phyloP scores from a whole-genome alignment of 2,329 filamentous ascomycete genomes.

The Ophiostoma sp. region DNA sequence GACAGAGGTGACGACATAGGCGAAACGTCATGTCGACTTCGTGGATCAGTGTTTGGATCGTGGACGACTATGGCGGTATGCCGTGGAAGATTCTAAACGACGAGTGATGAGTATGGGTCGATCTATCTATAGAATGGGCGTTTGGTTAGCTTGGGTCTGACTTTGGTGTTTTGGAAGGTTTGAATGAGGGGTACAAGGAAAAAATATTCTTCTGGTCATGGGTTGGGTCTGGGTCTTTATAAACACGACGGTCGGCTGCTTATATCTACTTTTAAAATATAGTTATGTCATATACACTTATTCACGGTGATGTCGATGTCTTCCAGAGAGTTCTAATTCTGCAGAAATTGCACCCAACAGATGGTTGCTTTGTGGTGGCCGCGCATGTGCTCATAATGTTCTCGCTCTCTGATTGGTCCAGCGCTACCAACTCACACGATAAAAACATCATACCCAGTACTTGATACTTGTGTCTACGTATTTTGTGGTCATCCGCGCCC shows the following conservation, averaged over 20 bases:
- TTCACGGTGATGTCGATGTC: not conserved
- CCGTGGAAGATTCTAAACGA: too few species aligned
- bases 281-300: not conserved
- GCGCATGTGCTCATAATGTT: too few species aligned
- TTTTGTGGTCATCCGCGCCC: not conserved
- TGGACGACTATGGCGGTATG: too few species aligned
- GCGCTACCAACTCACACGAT: not conserved
- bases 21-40: not conserved
- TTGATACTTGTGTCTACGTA: not conserved
- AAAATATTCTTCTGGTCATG: not conserved
- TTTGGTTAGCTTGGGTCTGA: too few species aligned
- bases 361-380: not conserved
- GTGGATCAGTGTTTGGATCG: too few species aligned
- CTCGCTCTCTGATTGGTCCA: not conserved
- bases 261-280: not conserved
- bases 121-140: too few species aligned
- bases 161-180: not conserved
- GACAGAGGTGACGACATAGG: not conserved
- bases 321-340: not conserved
- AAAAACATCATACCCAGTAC: not conserved
- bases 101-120: too few species aligned
- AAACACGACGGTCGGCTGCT: not conserved
- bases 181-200: not conserved
- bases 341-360: not conserved
- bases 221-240: not conserved